Conservation (phyloP, 768 basidiomycete species). For the Suillus bovinus region DNA sequence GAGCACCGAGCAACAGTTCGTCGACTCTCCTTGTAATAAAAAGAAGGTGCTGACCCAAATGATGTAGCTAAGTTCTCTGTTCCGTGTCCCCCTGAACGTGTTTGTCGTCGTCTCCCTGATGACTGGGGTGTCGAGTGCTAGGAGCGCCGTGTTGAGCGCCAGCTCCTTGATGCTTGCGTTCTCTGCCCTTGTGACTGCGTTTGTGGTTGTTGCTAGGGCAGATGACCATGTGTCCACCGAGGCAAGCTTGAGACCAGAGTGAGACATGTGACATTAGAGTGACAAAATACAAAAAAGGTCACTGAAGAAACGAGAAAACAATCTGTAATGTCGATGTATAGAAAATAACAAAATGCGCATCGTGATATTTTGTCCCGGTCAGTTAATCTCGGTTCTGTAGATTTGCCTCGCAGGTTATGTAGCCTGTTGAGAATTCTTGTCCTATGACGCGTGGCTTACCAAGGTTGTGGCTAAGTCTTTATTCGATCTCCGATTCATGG, state of each 20-base stretch:
- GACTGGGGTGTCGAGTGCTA: constrained; percentile 67
- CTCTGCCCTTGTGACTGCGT: constrained; percentile 58
- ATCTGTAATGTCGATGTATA: too few relatives aligned
- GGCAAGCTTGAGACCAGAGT: constrained; percentile 20
- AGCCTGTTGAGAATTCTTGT: too few relatives aligned
- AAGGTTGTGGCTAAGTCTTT: background rate
- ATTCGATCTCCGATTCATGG: constrained; percentile 16
- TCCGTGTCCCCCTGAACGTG: constrained; percentile 73
- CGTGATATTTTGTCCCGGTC: too few relatives aligned
- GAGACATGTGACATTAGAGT: too few relatives aligned
- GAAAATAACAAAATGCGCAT: too few relatives aligned
- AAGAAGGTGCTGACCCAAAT: constrained; percentile 1
- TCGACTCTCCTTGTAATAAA: constrained; percentile 9
- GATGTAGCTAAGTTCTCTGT: constrained; percentile 61
- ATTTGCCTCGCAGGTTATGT: too few relatives aligned
- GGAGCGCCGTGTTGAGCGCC: constrained; percentile 58
- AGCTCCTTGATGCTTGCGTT: constrained; percentile 57
- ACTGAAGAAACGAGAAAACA: too few relatives aligned
- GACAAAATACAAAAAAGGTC: too few relatives aligned
- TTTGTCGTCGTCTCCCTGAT: constrained; percentile 72
- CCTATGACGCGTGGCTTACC: too few relatives aligned
- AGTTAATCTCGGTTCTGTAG: too few relatives aligned
- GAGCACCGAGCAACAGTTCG: constrained; percentile 75
- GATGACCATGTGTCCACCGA: constrained; percentile 25
- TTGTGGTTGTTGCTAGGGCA: constrained; percentile 42